Conservation (phyloP, 1,284 basidiomycete species). For the Apiotrichum montevideense region DNA sequence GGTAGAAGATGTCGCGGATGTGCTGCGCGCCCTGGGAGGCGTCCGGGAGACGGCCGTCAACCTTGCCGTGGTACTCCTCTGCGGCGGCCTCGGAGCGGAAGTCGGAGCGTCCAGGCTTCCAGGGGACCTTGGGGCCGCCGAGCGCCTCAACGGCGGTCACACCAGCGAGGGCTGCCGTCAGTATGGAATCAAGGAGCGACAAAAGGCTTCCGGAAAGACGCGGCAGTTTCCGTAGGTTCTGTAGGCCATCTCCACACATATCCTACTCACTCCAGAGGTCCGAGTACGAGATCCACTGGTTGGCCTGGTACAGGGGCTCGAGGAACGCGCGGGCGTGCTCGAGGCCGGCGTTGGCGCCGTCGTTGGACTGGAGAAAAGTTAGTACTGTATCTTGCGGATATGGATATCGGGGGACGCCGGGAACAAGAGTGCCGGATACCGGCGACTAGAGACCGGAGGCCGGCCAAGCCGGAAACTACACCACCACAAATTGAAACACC, state of each 20-base stretch:
- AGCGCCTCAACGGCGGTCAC: conserved; percentile 51
- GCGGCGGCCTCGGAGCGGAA: conserved; percentile 46
- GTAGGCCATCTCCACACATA: too few species aligned
- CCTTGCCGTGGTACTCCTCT: conserved; percentile 43
- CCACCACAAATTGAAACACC: too few species aligned
- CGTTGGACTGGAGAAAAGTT: conserved; percentile 25
- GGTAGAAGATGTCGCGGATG: conserved; percentile 50
- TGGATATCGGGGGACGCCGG: neutral
- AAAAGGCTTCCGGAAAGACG: too few species aligned
- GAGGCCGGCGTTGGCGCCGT: conserved; percentile 49
- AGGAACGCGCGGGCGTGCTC: conserved; percentile 52
- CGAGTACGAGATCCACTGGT: conserved; percentile 52
- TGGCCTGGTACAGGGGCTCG: conserved; percentile 50
- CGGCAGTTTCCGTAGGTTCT: too few species aligned
- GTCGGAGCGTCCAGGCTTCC: conserved; percentile 51
- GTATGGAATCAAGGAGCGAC: too few species aligned
- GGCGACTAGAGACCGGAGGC: too few species aligned
- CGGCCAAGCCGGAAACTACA: too few species aligned
- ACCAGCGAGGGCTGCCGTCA: conserved; percentile 44
- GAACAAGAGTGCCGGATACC: too few species aligned
- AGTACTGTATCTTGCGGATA: conserved; percentile 4
- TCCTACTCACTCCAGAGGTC: conserved; percentile 47
- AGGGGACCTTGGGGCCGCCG: conserved; percentile 50
- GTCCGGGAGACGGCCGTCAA: conserved; percentile 49
- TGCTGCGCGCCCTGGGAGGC: conserved; percentile 50